Base-by-base conservation (phyloP, 345 rosid genomes). In the Odontarrhena argentea region DNA sequence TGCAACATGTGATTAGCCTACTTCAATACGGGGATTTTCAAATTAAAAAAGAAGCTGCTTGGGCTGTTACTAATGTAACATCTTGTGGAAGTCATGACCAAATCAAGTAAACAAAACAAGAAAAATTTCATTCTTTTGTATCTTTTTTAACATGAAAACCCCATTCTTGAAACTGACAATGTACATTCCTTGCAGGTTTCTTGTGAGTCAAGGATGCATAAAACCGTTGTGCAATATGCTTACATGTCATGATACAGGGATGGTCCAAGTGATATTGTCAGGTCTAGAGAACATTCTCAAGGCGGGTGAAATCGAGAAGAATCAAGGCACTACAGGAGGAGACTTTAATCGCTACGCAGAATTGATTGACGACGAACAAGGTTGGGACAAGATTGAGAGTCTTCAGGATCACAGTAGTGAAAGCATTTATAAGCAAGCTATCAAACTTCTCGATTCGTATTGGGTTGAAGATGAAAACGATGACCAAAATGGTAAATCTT, bases 21-120 rank as follows among this genome's bases (percentile, higher is more conserved):
- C 87, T 89, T 64, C 80, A 82, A 65, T 81, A 65, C 63, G 86
- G 89, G 3, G 91, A 87, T 55, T 89, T 87, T 58, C 93, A 85
- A 57, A 76, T 85, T 22, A 89, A 87, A 75, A 89, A 85, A 55
- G 96, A 89, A 81, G 89, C 96, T 74, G 89, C 83, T 24, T 89
- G 96, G 96, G 93, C 87, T 32, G 71, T 89, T 35, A 83, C 91
- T 37, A 87, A 89, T 71, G 89, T 87, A 35, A 89, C 91, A 13
- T 78, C 85, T 72, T 93, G 91, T 65, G 93, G 87, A 36, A 63
- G 60, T 44, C 87, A 70, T 74, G 93, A 85, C 10, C 96, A 89
- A 56, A 85, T 87, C 71, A 83, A 85, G 96, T 73, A 66, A 55
- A 25, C 4, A 26, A 43, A 22, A 41, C 4, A 14, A 24, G 32